Conservation (phyloP, 2,329 filamentous ascomycete genomes). For the Hirsutella thompsonii region DNA sequence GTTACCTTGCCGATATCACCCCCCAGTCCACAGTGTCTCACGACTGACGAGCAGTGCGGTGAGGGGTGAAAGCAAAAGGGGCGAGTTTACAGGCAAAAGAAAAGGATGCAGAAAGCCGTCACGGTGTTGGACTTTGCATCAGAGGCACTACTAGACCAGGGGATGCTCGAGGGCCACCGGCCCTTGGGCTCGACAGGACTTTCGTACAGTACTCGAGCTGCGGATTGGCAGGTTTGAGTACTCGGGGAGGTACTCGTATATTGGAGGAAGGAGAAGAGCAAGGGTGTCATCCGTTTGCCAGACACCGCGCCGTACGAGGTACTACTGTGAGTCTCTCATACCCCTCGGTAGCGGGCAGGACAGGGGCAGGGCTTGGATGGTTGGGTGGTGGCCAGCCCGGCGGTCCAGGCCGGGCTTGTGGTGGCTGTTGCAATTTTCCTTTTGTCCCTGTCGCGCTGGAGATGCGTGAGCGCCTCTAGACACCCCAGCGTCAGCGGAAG, state of each 20-base stretch:
- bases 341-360: slow-evolving; percentile 4
- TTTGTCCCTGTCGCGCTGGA: slow-evolving; percentile 3
- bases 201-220: too few relatives aligned
- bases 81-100: slow-evolving; percentile 1
- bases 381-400: slow-evolving; percentile 7
- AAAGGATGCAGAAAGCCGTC: slow-evolving; percentile 3
- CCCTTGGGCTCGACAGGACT: slow-evolving; percentile 2
- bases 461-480: background rate
- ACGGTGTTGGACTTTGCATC: slow-evolving; percentile 3
- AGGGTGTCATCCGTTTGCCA: slow-evolving; percentile 8
- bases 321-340: slow-evolving; percentile 4
- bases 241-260: background rate
- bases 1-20: slow-evolving; percentile 1
- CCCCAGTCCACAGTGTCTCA: slow-evolving; percentile 1
- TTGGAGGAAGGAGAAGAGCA: slow-evolving; percentile 3
- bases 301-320: slow-evolving; percentile 7
- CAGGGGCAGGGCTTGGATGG: slow-evolving; percentile 6
- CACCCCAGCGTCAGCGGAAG: slow-evolving; percentile 1
- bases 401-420: slow-evolving; percentile 6
- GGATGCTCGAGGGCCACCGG: slow-evolving; percentile 1
- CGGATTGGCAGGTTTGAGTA: background rate
- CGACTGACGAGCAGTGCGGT: background rate
- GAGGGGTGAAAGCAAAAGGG: slow-evolving; percentile 1
- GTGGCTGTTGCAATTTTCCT: slow-evolving; percentile 3
- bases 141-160: slow-evolving; percentile 3